Conservation (phyloP, 768 basidiomycete genomes). For the Tulasnella sp. region DNA sequence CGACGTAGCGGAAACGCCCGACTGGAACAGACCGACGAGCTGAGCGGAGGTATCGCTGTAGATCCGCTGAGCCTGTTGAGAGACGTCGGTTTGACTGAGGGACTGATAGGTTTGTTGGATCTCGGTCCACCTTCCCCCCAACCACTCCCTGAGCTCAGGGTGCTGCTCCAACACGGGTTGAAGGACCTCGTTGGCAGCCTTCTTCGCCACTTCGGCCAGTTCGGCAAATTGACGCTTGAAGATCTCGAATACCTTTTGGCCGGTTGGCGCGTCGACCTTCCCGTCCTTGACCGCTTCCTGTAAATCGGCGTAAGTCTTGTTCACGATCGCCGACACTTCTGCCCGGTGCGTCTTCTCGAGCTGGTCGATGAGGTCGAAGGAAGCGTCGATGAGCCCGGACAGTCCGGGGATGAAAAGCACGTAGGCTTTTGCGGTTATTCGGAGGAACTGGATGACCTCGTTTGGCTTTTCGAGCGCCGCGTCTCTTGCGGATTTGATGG, state of each 20-base stretch:
- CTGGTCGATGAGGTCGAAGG: constrained; percentile 44
- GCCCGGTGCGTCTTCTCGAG: constrained; percentile 41
- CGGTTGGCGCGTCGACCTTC: constrained; percentile 33
- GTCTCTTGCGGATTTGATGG: constrained; percentile 34
- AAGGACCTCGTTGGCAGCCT: constrained; percentile 35
- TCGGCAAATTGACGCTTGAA: constrained; percentile 33
- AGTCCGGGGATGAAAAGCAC: constrained; percentile 42
- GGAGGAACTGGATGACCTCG: constrained; percentile 41
- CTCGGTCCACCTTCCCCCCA: constrained; percentile 36
- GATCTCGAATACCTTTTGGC: constrained; percentile 34
- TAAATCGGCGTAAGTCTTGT: constrained; percentile 40
- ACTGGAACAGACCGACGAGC: constrained; percentile 33
- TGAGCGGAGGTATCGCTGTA: constrained; percentile 32
- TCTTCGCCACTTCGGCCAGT: constrained; percentile 35
- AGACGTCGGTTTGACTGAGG: constrained; percentile 26
- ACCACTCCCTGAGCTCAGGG: constrained; percentile 36
- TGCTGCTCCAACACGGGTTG: constrained; percentile 34
- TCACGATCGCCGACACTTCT: constrained; percentile 41
- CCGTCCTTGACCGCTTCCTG: constrained; percentile 32
- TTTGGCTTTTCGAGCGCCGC: constrained; percentile 34
- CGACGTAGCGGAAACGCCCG: constrained; percentile 34
- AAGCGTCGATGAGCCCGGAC: constrained; percentile 40
- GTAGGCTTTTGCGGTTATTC: constrained; percentile 43
- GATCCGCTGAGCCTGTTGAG: constrained; percentile 37
- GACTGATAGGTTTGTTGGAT: constrained; percentile 33